Evolutionary conservation across 805 yeast genomes (phyloP).

Genomic region (Kluyveromyces wickerhamii): DNA sequence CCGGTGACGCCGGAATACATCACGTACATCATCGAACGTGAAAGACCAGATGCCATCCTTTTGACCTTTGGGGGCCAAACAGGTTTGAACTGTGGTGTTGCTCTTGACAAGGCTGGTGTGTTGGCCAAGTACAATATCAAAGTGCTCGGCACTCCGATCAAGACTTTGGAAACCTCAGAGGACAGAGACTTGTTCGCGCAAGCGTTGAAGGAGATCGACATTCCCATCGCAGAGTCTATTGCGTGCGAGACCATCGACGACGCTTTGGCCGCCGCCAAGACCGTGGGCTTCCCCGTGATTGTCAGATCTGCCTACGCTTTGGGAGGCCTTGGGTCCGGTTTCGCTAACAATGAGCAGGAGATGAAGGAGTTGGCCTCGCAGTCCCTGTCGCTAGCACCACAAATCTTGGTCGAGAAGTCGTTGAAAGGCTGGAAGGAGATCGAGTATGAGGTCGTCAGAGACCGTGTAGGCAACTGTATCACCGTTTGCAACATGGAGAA

Average conservation of each 20-base stretch:
- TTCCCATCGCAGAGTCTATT: constrained; percentile 94
- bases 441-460: constrained; percentile 97
- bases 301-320: constrained; percentile 96
- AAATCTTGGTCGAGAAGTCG: constrained; percentile 92
- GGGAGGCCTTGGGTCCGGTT: constrained; percentile 97
- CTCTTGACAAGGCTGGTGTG: constrained; percentile 90
- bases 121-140: constrained; percentile 84
- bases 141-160: constrained; percentile 95
- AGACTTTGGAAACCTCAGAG: constrained; percentile 92
- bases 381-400: constrained; percentile 85
- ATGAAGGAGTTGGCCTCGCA: constrained; percentile 82
- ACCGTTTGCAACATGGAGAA: constrained; percentile 99
- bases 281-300: constrained; percentile 90
- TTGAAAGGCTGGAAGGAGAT: constrained; percentile 99
- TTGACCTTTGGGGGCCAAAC: constrained; percentile 99
- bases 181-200: constrained; percentile 95
- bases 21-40: constrained; percentile 90
- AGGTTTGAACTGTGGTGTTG: constrained; percentile 91
- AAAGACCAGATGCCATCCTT: constrained; percentile 91
- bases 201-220: constrained; percentile 89
- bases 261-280: constrained; percentile 82
- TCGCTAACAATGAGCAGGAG: constrained; percentile 78
- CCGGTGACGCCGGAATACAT: constrained; percentile 98
- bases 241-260: constrained; percentile 93
- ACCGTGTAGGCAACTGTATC: constrained; percentile 91